Evolutionary conservation across 169 alveolate genomes (phyloP), one percentile per base, ranked within the genome.

Genomic region (Cryptosporidium meleagridis): DNA sequence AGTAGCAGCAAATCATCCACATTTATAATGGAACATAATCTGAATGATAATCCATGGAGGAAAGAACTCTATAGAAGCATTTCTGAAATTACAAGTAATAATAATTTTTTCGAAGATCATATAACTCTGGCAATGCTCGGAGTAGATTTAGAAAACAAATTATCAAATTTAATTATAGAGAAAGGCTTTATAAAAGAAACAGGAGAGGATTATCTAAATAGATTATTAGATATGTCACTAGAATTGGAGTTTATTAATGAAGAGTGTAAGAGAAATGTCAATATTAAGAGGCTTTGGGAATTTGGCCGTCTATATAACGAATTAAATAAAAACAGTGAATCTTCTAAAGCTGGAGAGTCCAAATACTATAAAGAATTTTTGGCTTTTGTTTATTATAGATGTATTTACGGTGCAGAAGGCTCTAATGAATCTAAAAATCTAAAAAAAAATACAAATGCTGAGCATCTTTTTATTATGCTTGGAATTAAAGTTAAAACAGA

Each of bases 231-330:
- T 51, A 31, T 53, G 3, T 71, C 85, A 23, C 41, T 71, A 7
- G 59, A 71, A 44, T 16, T 71, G 26, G 51, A 29, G 23, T 71
- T 45, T 16, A 51, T 26, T 53, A 39, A 71, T n/a, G 18, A 9
- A 10, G 26, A 71, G 8, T 71, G 85, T 33, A 45, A 41, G 10
- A 53, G 59, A 31, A 45, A 1, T 31, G 67, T 71, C 10, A 31
- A 71, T 71, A 45, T 71, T 51, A 71, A n/a, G 33, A 51, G 37
- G 37, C 45, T 71, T 31, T 71, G 85, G 85, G 69, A 53, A 18
- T 44, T 71, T 48, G 85, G 85, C 5, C 39, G 85, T 5, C 4
- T 71, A 37, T 58, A 37, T 53, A 8, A 52, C 26, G 21, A 33
- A 71, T 31, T 71, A 6, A 26, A 29, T 9, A 71, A 44, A 23